A percentile compares a stretch with the other conserved stretches of the same genome.
These are phyloP conservation scores for Fraxinus pennsylvanica DNA, from an alignment of 257 asterid genomes.

Conservation along the genomic window DNA sequence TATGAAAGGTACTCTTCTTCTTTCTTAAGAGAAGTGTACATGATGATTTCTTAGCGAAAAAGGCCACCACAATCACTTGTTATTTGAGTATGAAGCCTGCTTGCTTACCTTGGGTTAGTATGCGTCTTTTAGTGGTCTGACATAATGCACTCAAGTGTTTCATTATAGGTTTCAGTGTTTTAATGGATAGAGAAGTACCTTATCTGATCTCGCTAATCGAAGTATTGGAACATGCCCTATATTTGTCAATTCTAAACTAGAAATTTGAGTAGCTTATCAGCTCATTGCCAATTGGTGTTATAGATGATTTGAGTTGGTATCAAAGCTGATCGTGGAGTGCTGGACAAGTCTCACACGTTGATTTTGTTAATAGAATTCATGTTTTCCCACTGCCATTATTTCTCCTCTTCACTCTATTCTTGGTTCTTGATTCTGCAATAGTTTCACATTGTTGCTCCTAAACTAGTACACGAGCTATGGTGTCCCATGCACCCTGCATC, in stretches of 20 bases:
- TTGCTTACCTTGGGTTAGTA: neutral
- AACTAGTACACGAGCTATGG: neutral
- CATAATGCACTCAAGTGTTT: neutral
- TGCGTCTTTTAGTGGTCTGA: constrained; percentile 7
- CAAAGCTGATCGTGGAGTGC: constrained; percentile 3
- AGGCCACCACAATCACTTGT: constrained; percentile 6
- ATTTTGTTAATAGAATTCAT: constrained; percentile 1
- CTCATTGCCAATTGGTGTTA: neutral
- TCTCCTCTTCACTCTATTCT: neutral
- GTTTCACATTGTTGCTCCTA: neutral
- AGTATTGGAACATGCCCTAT: constrained; percentile 16
- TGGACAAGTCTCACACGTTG: neutral
- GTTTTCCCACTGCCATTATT: neutral
- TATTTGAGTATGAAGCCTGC: neutral
- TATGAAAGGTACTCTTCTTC: constrained; percentile 66
- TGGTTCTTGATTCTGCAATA: constrained; percentile 8
- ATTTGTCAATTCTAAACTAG: constrained; percentile 15
- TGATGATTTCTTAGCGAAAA: constrained; percentile 7
- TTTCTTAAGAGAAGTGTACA: constrained; percentile 21
- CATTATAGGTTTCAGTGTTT: neutral
- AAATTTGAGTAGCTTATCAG: constrained; percentile 9
- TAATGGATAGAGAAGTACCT: neutral
- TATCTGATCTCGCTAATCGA: constrained; percentile 17
- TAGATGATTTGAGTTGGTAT: neutral
- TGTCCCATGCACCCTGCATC: neutral